A percentile compares a stretch with the other conserved stretches of the same genome.
phyloP scores from a whole-genome alignment of 495 filamentous ascomycete species.

The Chaetomium fimeti region DNA sequence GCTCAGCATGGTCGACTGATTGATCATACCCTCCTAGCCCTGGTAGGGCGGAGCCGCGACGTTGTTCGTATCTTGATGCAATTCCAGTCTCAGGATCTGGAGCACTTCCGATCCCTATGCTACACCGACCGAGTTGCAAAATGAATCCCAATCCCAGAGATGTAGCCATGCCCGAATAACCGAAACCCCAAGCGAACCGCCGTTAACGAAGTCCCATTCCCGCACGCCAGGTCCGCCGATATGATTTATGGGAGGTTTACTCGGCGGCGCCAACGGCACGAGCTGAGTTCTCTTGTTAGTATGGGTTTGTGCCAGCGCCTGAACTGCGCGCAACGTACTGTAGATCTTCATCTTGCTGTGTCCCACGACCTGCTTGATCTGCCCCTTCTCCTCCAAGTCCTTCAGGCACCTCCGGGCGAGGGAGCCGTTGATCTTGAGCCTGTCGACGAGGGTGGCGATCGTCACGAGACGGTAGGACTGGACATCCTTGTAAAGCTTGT shows the following conservation, averaged over 20 bases:
- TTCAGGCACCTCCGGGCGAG: constrained; percentile 84
- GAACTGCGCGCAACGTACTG: constrained; percentile 61
- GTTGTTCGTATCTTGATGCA: constrained; percentile 36
- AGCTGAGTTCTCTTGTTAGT: constrained; percentile 50
- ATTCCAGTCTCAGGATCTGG: constrained; percentile 42
- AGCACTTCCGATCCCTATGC: constrained; percentile 44
- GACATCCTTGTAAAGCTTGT: constrained; percentile 97
- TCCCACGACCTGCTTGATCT: constrained; percentile 96
- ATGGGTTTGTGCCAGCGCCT: constrained; percentile 3
- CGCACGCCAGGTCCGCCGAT: constrained; percentile 34
- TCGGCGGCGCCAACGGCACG: constrained; percentile 60
- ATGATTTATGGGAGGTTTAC: constrained; percentile 44
- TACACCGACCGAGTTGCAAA: constrained; percentile 39
- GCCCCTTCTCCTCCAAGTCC: constrained; percentile 95
- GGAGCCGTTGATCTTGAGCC: constrained; percentile 99
- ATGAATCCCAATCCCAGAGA: constrained; percentile 35
- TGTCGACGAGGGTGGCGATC: constrained; percentile 95
- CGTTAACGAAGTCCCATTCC: constrained; percentile 32
- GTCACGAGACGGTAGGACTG: constrained; percentile 99
- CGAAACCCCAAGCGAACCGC: constrained; percentile 36
- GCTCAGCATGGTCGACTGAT: constrained; percentile 8
- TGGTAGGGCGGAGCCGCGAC: constrained; percentile 20
- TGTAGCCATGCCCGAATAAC: constrained; percentile 38
- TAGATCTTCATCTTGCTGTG: constrained; percentile 98
- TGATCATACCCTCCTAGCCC: constrained; percentile 28